phyloP scores from a whole-genome alignment of 257 asterid genomes.

The Leonotis leonurus region DNA sequence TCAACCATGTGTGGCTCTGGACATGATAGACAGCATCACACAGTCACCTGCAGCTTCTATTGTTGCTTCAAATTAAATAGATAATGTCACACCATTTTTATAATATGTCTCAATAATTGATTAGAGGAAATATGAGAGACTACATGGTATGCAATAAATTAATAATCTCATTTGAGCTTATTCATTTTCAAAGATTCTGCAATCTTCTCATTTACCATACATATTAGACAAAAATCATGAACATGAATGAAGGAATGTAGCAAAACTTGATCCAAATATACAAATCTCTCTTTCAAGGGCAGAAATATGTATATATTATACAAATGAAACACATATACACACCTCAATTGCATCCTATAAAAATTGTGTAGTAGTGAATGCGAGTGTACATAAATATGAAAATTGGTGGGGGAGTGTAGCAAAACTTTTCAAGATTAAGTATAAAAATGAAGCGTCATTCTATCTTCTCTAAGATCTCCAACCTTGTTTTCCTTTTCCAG shows the following conservation, averaged over 20 bases:
- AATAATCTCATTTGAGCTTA: no score
- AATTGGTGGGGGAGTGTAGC: constrained; percentile 6
- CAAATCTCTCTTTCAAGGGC: constrained; percentile 6
- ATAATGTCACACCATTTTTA: no score
- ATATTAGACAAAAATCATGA: no score
- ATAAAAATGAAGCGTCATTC: constrained; percentile 26
- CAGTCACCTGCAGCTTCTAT: constrained; percentile 28
- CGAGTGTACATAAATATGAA: constrained; percentile 19
- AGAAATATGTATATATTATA: constrained; percentile 17
- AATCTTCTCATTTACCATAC: no score
- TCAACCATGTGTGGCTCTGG: constrained; percentile 40
- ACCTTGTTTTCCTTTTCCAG: constrained; percentile 87
- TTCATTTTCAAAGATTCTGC: no score
- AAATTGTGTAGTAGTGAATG: constrained; percentile 18
- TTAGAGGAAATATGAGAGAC: no score
- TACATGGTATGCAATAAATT: no score
- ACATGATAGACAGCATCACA: constrained; percentile 30
- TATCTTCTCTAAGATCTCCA: constrained; percentile 87
- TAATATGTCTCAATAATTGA: no score
- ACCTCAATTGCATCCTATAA: constrained; percentile 13
- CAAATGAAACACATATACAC: constrained; percentile 29
- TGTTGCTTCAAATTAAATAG: constrained; percentile 13
- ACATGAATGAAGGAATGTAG: no score
- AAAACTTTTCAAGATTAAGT: constrained; percentile 13
- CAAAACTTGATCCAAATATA: constrained; percentile 16